Evolutionary conservation across 225 moss, liverwort and hornwort genomes (phyloP).

Genomic region (Physcomitrellopsis africana): DNA sequence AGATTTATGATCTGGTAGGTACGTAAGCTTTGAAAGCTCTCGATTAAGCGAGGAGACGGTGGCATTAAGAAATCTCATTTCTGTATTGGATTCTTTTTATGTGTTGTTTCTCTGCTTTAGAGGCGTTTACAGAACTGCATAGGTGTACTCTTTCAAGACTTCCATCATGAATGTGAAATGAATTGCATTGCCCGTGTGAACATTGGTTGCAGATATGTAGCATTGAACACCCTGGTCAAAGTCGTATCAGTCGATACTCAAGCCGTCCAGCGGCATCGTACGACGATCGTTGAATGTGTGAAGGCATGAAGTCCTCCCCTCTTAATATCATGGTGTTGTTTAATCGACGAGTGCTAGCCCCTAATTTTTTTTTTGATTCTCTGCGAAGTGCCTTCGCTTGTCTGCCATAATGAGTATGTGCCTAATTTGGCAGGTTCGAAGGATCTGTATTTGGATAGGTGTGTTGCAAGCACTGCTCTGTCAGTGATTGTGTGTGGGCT

Average conservation of each 20-base stretch:
- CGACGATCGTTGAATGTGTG: slow-evolving; percentile 89
- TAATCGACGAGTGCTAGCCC: slow-evolving; percentile 8
- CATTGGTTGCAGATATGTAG: slow-evolving; percentile 82
- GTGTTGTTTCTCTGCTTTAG: slow-evolving; percentile 4
- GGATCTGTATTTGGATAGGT: not conserved
- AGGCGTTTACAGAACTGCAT: not conserved
- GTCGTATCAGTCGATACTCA: slow-evolving; percentile 97
- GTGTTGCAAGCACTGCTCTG: not conserved
- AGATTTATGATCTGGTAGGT: too few species aligned
- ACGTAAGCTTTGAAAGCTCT: too few species aligned
- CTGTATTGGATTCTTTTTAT: not conserved
- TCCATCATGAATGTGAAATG: slow-evolving; percentile 18
- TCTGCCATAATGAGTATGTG: slow-evolving; percentile 1
- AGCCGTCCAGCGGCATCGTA: slow-evolving; percentile 94
- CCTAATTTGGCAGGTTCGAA: not conserved
- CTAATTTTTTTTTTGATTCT: slow-evolving; percentile 8
- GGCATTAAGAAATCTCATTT: not conserved
- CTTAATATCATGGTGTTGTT: slow-evolving; percentile 13
- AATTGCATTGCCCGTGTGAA: slow-evolving; percentile 24
- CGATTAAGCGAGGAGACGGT: not conserved
- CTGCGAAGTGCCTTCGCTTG: not conserved
- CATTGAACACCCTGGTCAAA: slow-evolving; percentile 92
- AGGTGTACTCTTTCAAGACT: slow-evolving; percentile 16
- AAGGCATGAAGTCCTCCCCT: slow-evolving; percentile 60
- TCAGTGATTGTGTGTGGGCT: too few species aligned